phyloP scores from a whole-genome alignment of 2,329 filamentous ascomycete species.

The Colletotrichum scovillei region DNA sequence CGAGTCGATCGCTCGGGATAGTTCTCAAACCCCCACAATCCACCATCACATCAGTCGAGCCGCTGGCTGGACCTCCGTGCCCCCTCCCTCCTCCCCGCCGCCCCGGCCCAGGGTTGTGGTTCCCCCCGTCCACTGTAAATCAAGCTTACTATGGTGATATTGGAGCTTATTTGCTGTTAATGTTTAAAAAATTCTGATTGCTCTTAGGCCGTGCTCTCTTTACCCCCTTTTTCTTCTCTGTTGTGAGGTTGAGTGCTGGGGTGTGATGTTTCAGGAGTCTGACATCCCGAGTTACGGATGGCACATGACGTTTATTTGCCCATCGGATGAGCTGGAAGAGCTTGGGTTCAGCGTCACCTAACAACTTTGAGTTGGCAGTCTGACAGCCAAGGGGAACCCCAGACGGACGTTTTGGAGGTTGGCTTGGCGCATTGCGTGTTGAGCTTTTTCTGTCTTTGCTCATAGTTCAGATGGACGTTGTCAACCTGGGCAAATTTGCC shows the following conservation, averaged over 20 bases:
- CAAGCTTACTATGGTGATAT: conserved; percentile 10
- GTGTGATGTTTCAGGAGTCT: conserved; percentile 1
- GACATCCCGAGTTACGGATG: conserved; percentile 8
- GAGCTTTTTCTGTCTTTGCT: neutral
- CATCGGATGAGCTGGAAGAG: neutral
- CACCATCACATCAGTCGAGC: neutral
- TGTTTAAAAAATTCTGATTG: neutral
- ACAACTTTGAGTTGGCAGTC: too few species aligned
- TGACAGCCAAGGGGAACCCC: neutral
- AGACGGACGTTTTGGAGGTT: neutral
- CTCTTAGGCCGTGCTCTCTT: too few species aligned
- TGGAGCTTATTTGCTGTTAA: neutral
- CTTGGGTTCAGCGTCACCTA: neutral
- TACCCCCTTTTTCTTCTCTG: neutral
- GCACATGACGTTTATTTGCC: neutral
- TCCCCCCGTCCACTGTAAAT: neutral
- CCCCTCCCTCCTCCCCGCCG: neutral
- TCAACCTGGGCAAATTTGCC: neutral
- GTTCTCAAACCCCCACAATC: conserved; percentile 6
- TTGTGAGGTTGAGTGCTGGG: neutral
- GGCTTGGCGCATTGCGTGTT: neutral
- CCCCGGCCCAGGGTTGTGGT: conserved; percentile 10
- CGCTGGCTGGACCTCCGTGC: neutral
- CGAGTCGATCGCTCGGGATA: neutral
- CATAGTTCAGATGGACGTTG: neutral